phyloP scores from a whole-genome alignment of 768 basidiomycete genomes.

The Pleurotus citrinopileatus region DNA sequence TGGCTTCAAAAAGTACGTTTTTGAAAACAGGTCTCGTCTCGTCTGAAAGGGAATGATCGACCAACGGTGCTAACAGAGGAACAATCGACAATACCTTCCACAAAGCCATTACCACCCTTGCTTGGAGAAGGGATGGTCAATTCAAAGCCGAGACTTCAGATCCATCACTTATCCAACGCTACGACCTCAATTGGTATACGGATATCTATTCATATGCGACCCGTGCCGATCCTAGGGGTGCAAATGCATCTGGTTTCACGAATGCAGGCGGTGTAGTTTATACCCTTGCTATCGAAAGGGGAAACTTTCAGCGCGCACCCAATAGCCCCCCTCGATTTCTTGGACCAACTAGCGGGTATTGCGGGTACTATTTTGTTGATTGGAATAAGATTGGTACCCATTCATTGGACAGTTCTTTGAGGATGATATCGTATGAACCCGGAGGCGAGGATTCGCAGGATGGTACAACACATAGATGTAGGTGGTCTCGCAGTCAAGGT shows the following conservation, averaged over 20 bases:
- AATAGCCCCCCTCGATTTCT: background rate
- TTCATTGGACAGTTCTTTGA: background rate
- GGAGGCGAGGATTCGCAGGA: background rate
- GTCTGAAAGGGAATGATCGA: background rate
- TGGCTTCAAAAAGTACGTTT: background rate
- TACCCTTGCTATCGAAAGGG: slow-evolving; percentile 1
- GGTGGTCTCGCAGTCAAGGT: background rate
- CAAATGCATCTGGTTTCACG: background rate
- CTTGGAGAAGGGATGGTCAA: background rate
- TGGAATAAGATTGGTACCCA: background rate
- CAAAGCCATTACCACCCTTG: background rate
- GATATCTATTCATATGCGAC: background rate
- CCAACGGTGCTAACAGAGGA: background rate
- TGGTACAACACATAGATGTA: background rate
- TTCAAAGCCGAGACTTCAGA: background rate
- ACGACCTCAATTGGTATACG: slow-evolving; percentile 2
- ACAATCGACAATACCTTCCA: background rate
- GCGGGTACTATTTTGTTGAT: slow-evolving; percentile 1
- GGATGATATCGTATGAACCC: background rate
- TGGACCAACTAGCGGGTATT: slow-evolving; percentile 7
- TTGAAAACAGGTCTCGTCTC: too few relatives aligned
- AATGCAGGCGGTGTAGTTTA: background rate
- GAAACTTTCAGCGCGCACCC: background rate
- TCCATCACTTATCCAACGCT: background rate
- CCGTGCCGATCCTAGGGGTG: background rate